Conservation (phyloP, 1,139 yeast genomes). For the Hemisphaericaspora xylanilytica region DNA sequence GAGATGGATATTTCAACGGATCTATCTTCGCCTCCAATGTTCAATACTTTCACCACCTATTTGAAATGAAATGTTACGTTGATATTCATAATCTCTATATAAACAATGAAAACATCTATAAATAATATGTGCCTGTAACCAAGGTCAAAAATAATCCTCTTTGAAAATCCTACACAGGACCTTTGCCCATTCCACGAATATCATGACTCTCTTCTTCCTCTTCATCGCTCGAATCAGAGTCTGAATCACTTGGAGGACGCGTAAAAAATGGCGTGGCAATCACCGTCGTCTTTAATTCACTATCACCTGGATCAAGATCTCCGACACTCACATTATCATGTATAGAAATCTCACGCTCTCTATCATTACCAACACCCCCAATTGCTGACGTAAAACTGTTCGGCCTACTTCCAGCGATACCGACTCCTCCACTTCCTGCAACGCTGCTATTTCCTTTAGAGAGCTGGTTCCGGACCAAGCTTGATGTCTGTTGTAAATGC, state of each 20-base stretch:
- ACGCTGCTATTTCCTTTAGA: not conserved
- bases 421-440: not conserved
- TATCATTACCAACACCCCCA: not conserved
- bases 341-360: not conserved
- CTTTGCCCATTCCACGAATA: too few relatives aligned
- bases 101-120: too few relatives aligned
- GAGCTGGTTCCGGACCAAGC: slow-evolving; percentile 1
- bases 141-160: too few relatives aligned
- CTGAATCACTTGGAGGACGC: slow-evolving; percentile 41
- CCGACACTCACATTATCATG: not conserved
- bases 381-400: not conserved
- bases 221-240: slow-evolving; percentile 22
- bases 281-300: slow-evolving; percentile 20
- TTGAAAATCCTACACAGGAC: too few relatives aligned
- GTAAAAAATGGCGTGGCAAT: slow-evolving; percentile 42
- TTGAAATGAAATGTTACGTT: too few relatives aligned
- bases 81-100: too few relatives aligned
- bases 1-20: too few relatives aligned
- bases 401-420: not conserved
- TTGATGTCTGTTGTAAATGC: slow-evolving; percentile 4
- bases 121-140: too few relatives aligned
- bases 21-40: too few relatives aligned
- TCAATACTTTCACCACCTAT: too few relatives aligned
- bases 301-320: not conserved
- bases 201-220: slow-evolving; percentile 7